A percentile compares a stretch with the other conserved stretches of the same genome.
Evolutionary conservation across 1,284 basidiomycete genomes (phyloP).

Genomic region (Wallemia ichthyophaga): DNA sequence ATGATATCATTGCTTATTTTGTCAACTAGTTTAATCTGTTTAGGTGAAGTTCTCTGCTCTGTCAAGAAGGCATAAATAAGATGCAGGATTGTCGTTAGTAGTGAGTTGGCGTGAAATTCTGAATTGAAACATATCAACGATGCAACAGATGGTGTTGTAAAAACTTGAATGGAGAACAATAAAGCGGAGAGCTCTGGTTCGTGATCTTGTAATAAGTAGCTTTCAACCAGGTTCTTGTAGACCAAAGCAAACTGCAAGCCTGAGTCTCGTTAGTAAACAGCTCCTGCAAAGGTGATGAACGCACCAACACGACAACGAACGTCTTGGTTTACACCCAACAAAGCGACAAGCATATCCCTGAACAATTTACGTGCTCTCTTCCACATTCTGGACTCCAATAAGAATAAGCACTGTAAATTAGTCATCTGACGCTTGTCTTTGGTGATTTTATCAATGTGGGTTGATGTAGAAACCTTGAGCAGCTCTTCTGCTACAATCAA

Average conservation of each 20-base stretch:
- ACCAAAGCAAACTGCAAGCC: constrained; percentile 54
- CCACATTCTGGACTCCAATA: constrained; percentile 55
- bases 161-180: constrained; percentile 63
- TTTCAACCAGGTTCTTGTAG: constrained; percentile 61
- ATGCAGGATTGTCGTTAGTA: not conserved
- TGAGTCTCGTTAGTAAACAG: not conserved
- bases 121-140: constrained; percentile 20
- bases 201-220: constrained; percentile 29
- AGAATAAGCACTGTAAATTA: constrained; percentile 37
- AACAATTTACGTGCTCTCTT: constrained; percentile 46
- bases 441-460: not conserved
- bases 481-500: constrained; percentile 37
- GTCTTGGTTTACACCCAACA: constrained; percentile 37
- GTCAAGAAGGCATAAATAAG: constrained; percentile 43
- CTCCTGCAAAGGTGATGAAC: constrained; percentile 8
- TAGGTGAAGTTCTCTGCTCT: constrained; percentile 28
- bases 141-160: constrained; percentile 60
- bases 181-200: constrained; percentile 11
- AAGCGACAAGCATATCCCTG: constrained; percentile 50
- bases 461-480: constrained; percentile 14
- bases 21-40: constrained; percentile 27
- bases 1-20: constrained; percentile 17
- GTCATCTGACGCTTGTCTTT: constrained; percentile 9
- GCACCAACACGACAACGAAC: constrained; percentile 47
- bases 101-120: not conserved